Percentiles rank a stretch among this genome's conserved stretches.
Evolutionary conservation across 805 yeast genomes (phyloP).

Genomic region (Nakazawaea siamensis): DNA sequence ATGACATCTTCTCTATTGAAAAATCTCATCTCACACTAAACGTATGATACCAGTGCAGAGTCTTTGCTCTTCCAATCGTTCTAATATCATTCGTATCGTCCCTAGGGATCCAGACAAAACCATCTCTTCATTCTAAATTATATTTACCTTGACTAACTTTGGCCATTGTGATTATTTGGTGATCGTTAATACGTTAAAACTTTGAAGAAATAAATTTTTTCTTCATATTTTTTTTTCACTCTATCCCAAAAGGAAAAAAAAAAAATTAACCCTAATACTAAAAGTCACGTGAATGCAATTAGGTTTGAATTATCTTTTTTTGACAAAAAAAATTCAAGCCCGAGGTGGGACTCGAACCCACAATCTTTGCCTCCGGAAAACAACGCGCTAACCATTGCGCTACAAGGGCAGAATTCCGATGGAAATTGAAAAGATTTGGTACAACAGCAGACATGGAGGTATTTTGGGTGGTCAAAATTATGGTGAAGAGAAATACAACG

Average conservation of each 20-base stretch:
- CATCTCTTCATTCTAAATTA: too few relatives aligned
- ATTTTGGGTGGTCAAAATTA: too few relatives aligned
- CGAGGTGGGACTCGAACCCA: slow-evolving; percentile 78
- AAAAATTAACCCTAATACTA: neutral
- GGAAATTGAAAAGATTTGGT: too few relatives aligned
- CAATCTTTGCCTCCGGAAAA: slow-evolving; percentile 67
- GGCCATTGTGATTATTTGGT: slow-evolving; percentile 31
- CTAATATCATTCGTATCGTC: too few relatives aligned
- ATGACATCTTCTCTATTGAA: too few relatives aligned
- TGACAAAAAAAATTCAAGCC: slow-evolving; percentile 24
- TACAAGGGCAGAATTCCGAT: too few relatives aligned
- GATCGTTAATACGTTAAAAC: neutral
- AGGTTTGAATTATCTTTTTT: neutral
- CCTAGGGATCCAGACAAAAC: too few relatives aligned
- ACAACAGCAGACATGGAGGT: too few relatives aligned
- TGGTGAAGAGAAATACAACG: too few relatives aligned
- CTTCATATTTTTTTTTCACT: neutral
- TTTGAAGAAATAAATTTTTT: neutral
- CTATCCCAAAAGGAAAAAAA: neutral
- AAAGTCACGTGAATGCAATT: neutral
- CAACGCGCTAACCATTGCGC: slow-evolving; percentile 70
- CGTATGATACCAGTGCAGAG: neutral
- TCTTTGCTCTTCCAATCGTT: too few relatives aligned
- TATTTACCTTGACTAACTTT: slow-evolving; percentile 55
- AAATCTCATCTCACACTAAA: neutral